Base-by-base conservation (phyloP, 345 rosid genomes). In the Salix koriyanagi region DNA sequence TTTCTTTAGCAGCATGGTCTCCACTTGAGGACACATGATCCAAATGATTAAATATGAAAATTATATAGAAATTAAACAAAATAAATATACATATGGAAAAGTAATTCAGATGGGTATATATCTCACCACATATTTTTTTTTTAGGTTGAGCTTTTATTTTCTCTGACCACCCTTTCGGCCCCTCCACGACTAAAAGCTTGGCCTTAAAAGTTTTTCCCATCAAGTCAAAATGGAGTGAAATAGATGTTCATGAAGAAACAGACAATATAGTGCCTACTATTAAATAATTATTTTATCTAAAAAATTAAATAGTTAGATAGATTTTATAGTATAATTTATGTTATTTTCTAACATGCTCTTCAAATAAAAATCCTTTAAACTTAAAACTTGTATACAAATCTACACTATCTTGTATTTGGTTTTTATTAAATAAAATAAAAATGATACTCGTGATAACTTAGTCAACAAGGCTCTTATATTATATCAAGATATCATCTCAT, bases 141-240 rank as follows among this genome's bases (percentile, higher is more conserved):
- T 80, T 34, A 34, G 36, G 6, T 34, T 34, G 36, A 34, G 36
- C 36, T 34, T 34, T 34, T 72, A 89, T 60, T 84, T 91, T 70
- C 77, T 88, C 39, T 80, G 87, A 80, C 90, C 90, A 39, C 82
- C 87, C 25, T 83, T 86, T n/a, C n/a, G 79, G 58, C 0, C 97
- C 94, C 25, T 67, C 76, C 67, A 89, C 89, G 30, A 65, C 78
- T 65, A 91, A 34, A 34, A 34, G 36, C 36, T 34, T 34, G 36
- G 36, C 36, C 36, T 34, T 34, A 34, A 34, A 34, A 34, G 36
- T 34, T 4, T 46, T 73, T 25, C 44, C 37, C 16, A 72, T 6
- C 16, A 18, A 10, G 6, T 26, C 7, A 52, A 28, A 65, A 52
- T 2, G 4, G 12, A 36, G 60, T 19, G 0, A 5, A 30, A 1